Conservation (phyloP, 2,329 filamentous ascomycete species). For the Spiromastix sp. region DNA sequence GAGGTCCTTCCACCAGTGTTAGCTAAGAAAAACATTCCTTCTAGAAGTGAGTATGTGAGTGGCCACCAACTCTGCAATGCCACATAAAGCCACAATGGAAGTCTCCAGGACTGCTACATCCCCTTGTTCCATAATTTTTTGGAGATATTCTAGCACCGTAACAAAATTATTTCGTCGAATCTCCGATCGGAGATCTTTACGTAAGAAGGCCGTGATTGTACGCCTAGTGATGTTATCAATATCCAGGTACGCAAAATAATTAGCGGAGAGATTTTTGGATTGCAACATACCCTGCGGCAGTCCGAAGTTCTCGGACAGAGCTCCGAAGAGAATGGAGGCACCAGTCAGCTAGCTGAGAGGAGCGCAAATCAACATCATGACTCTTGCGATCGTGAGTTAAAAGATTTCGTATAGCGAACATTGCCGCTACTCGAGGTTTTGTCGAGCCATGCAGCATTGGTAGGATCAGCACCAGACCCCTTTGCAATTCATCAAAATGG, state of each 20-base stretch:
- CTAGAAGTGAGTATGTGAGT: slow-evolving; percentile 7
- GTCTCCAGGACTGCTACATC: slow-evolving; percentile 65
- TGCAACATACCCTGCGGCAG: slow-evolving; percentile 56
- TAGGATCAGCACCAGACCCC: slow-evolving; percentile 33
- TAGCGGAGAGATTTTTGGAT: slow-evolving; percentile 9
- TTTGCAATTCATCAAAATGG: slow-evolving; percentile 26
- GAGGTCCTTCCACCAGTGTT: slow-evolving; percentile 43
- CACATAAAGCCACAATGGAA: slow-evolving; percentile 75
- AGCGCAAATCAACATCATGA: slow-evolving; percentile 55
- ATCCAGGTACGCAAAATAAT: slow-evolving; percentile 5
- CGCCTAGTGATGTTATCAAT: slow-evolving; percentile 39
- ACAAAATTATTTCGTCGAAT: slow-evolving; percentile 55
- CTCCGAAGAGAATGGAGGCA: slow-evolving; percentile 73
- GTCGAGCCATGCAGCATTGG: slow-evolving; percentile 39
- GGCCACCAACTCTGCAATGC: slow-evolving; percentile 59
- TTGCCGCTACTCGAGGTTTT: slow-evolving; percentile 57
- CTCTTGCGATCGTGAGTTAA: slow-evolving; percentile 54
- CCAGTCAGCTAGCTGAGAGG: slow-evolving; percentile 63
- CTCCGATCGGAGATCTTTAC: slow-evolving; percentile 35
- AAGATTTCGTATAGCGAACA: slow-evolving; percentile 60
- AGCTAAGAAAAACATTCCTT: background rate
- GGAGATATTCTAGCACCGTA: slow-evolving; percentile 59
- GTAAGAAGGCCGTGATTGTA: slow-evolving; percentile 57
- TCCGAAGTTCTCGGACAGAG: slow-evolving; percentile 72
- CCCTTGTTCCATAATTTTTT: slow-evolving; percentile 59